Evolutionary conservation across 129 eudicot species (phyloP).

Genomic region (Erigeron canadensis): DNA sequence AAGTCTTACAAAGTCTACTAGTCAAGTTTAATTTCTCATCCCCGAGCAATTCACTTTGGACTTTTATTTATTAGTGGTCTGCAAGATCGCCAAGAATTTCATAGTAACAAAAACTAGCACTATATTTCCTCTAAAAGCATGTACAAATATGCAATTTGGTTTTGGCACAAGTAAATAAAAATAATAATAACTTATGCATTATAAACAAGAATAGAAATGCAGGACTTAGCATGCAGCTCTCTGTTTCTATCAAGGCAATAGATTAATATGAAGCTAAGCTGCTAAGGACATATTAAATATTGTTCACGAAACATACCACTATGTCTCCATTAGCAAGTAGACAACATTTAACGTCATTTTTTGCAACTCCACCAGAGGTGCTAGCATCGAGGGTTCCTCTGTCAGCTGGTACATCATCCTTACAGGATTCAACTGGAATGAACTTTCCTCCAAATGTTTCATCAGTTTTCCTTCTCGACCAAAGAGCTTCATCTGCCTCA

Average conservation of each 20-base stretch:
- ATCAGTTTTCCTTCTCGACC: slow-evolving; percentile 66
- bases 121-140: neutral
- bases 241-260: neutral
- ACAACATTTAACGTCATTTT: slow-evolving; percentile 64
- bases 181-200: neutral
- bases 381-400: slow-evolving; percentile 74
- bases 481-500: slow-evolving; percentile 67
- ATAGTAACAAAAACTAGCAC: neutral
- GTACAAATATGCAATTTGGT: neutral
- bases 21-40: neutral
- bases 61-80: neutral
- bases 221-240: neutral
- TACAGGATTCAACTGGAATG: slow-evolving; percentile 36
- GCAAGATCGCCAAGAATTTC: neutral
- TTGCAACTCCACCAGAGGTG: slow-evolving; percentile 84
- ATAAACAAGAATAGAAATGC: neutral
- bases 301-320: slow-evolving; percentile 69
- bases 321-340: slow-evolving; percentile 86
- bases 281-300: neutral
- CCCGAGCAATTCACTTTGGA: neutral
- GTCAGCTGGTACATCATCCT: slow-evolving; percentile 46
- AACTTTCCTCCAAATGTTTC: slow-evolving; percentile 38
- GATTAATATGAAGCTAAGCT: neutral
- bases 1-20: neutral
- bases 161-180: neutral